Percentiles rank a stretch among this genome's conserved stretches.
These are phyloP conservation scores for Delonix regia DNA, from an alignment of 306 rosid genomes.

Conservation along the genomic window DNA sequence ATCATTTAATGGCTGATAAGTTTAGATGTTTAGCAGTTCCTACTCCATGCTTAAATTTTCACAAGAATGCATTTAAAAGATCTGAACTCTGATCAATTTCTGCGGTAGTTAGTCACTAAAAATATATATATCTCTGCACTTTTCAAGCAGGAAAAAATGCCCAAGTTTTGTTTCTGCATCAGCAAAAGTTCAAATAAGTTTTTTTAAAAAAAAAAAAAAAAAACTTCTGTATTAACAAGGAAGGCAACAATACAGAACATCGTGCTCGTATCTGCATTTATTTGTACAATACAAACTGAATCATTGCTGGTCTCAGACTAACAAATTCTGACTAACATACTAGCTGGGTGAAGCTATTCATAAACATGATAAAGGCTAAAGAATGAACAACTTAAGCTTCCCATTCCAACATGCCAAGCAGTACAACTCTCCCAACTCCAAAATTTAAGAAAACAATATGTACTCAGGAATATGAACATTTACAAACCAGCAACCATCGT, in stretches of 20 bases:
- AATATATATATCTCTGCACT: neutral
- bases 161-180: neutral
- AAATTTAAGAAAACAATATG: slow-evolving; percentile 13
- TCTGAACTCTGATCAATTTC: no score
- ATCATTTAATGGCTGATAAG: neutral
- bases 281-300: neutral
- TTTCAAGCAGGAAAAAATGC: neutral
- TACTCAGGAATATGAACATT: slow-evolving; percentile 37
- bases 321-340: neutral
- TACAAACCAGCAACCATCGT: slow-evolving; percentile 29
- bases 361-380: neutral
- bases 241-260: neutral
- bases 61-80: neutral
- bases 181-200: no score
- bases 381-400: slow-evolving; percentile 13
- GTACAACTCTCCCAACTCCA: neutral
- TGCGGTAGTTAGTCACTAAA: neutral
- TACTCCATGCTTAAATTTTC: neutral
- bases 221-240: neutral
- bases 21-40: neutral
- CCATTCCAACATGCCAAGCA: slow-evolving; percentile 25
- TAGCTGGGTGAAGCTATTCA: slow-evolving; percentile 11
- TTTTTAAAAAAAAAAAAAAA: no score
- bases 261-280: no score
- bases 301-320: neutral